These are phyloP conservation scores for Dactylellina drechsleri DNA, from an alignment of 2,329 filamentous ascomycete genomes.

Conservation along the genomic window DNA sequence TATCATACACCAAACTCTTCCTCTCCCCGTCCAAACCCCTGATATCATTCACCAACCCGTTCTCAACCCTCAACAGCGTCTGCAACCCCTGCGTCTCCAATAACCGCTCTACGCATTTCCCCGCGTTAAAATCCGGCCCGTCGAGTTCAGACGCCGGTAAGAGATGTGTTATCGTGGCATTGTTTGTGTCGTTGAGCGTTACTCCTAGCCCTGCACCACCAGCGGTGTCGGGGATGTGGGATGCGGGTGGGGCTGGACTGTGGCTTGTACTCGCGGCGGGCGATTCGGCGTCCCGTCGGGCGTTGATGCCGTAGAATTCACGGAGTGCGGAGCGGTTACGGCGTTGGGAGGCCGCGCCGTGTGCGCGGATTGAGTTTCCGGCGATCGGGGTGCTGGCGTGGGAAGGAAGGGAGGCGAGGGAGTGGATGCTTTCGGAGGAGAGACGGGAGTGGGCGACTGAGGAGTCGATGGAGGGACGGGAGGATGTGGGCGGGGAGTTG, in stretches of 20 bases:
- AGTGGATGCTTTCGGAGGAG: slow-evolving; percentile 60
- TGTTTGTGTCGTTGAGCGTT: slow-evolving; percentile 60
- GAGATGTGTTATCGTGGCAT: slow-evolving; percentile 66
- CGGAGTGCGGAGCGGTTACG: slow-evolving; percentile 86
- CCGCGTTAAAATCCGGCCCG: slow-evolving; percentile 74
- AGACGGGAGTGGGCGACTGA: slow-evolving; percentile 45
- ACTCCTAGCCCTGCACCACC: slow-evolving; percentile 38
- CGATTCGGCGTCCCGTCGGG: slow-evolving; percentile 61
- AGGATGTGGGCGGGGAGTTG: slow-evolving; percentile 53
- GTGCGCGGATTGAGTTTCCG: slow-evolving; percentile 64
- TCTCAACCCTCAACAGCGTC: slow-evolving; percentile 76
- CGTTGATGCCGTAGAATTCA: slow-evolving; percentile 90
- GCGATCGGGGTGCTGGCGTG: slow-evolving; percentile 29
- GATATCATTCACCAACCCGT: slow-evolving; percentile 76
- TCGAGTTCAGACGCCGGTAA: slow-evolving; percentile 75
- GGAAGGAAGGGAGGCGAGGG: slow-evolving; percentile 49
- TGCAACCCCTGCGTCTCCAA: slow-evolving; percentile 73
- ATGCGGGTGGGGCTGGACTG: slow-evolving; percentile 59
- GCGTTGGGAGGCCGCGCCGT: slow-evolving; percentile 61
- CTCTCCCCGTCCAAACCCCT: slow-evolving; percentile 91
- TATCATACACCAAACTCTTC: slow-evolving; percentile 97
- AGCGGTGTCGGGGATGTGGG: slow-evolving; percentile 14
- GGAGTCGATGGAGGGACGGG: slow-evolving; percentile 49
- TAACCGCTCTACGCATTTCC: slow-evolving; percentile 73
- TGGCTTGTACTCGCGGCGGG: slow-evolving; percentile 52